Conservation (phyloP, 805 yeast genomes). For the Saturnispora mendoncae region DNA sequence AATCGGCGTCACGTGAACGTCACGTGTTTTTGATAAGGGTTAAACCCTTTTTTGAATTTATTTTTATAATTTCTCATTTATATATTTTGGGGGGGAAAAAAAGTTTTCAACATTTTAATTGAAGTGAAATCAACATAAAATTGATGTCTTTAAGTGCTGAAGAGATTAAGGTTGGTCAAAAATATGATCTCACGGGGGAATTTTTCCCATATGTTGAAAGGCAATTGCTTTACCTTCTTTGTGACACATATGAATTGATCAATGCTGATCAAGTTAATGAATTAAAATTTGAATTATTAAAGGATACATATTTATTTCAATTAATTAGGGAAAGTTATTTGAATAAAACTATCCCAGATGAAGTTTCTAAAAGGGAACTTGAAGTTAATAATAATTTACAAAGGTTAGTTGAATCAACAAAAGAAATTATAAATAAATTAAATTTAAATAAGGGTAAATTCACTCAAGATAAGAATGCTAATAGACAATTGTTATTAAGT, state of each 20-base stretch:
- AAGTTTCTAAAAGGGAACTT: constrained; percentile 32
- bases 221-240: constrained; percentile 40
- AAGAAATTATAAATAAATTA: constrained; percentile 36
- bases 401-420: constrained; percentile 34
- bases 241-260: constrained; percentile 16
- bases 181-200: constrained; percentile 46
- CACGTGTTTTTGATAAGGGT: constrained; percentile 5
- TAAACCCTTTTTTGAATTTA: constrained; percentile 1
- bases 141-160: constrained; percentile 6
- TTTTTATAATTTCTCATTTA: too few relatives aligned
- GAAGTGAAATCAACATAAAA: too few relatives aligned
- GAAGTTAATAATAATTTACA: constrained; percentile 32
- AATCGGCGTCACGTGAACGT: constrained; percentile 5
- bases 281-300: constrained; percentile 44
- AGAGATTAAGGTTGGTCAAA: constrained; percentile 34
- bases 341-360: constrained; percentile 32
- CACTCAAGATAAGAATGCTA: constrained; percentile 47
- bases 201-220: constrained; percentile 54
- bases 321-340: constrained; percentile 39
- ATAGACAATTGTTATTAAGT: constrained; percentile 36
- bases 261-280: constrained; percentile 34
- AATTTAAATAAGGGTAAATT: constrained; percentile 44
- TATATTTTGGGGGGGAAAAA: neutral
- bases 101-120: too few relatives aligned
- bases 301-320: constrained; percentile 49